Evolutionary conservation across 2,329 filamentous ascomycete genomes (phyloP).

Genomic region (Epichloe bromicola): DNA sequence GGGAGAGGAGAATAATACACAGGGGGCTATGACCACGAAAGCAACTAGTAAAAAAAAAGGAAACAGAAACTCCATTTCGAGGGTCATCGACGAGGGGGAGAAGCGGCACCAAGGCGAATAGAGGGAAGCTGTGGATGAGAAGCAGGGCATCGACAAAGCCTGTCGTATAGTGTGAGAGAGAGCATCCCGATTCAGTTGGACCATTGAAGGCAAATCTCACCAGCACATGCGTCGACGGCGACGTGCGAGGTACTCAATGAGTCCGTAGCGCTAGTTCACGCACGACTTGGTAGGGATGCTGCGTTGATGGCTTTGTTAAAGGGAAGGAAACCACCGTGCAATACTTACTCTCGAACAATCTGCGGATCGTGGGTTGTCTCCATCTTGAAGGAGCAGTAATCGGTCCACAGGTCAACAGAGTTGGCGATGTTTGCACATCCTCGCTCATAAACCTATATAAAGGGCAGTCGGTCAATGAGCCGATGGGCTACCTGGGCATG

Average conservation of each 20-base stretch:
- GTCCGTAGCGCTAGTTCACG: slow-evolving; percentile 21
- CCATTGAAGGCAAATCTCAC: slow-evolving; percentile 61
- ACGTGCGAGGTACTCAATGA: slow-evolving; percentile 21
- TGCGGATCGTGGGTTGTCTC: slow-evolving; percentile 92
- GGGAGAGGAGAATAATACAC: slow-evolving; percentile 43
- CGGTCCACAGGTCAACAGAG: slow-evolving; percentile 93
- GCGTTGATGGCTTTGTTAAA: slow-evolving; percentile 43
- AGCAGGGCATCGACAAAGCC: slow-evolving; percentile 38
- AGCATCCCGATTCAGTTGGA: slow-evolving; percentile 42
- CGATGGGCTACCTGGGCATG: background rate
- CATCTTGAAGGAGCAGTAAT: slow-evolving; percentile 96
- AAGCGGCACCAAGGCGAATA: slow-evolving; percentile 15
- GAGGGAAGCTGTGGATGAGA: slow-evolving; percentile 26
- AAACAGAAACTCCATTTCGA: slow-evolving; percentile 12
- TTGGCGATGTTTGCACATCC: slow-evolving; percentile 86
- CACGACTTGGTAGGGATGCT: slow-evolving; percentile 26
- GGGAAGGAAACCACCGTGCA: slow-evolving; percentile 49
- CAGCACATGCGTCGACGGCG: slow-evolving; percentile 31
- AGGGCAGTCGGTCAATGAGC: background rate
- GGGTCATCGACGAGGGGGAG: slow-evolving; percentile 20
- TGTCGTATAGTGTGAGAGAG: slow-evolving; percentile 55
- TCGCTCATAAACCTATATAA: slow-evolving; percentile 71
- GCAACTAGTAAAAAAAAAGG: slow-evolving; percentile 34
- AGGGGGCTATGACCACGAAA: slow-evolving; percentile 33
- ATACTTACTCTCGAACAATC: slow-evolving; percentile 99